A percentile compares a stretch with the other conserved stretches of the same genome.
phyloP scores from a whole-genome alignment of 768 basidiomycete species.

The Hebeloma cylindrosporum region DNA sequence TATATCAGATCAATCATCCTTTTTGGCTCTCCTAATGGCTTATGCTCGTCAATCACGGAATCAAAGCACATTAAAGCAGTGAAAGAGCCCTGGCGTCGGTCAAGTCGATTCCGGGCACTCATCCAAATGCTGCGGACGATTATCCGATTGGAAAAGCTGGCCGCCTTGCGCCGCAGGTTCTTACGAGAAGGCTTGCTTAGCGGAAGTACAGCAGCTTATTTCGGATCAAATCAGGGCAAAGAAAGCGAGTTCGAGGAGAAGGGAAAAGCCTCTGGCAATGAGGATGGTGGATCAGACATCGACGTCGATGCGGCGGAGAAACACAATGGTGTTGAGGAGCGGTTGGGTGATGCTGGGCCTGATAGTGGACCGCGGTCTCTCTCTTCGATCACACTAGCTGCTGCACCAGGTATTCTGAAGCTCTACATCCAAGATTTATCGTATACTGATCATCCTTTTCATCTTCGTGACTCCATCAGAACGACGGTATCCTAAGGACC shows the following conservation, averaged over 20 bases:
- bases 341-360: slow-evolving; percentile 8
- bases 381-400: slow-evolving; percentile 5
- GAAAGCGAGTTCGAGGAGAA: neutral
- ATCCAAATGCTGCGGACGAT: slow-evolving; percentile 30
- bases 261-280: too few relatives aligned
- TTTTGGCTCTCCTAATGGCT: slow-evolving; percentile 33
- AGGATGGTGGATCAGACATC: neutral
- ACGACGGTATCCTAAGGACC: slow-evolving; percentile 15
- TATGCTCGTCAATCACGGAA: too few relatives aligned
- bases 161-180: slow-evolving; percentile 4
- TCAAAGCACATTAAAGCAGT: slow-evolving; percentile 31
- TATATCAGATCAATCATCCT: slow-evolving; percentile 18
- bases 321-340: neutral
- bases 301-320: neutral
- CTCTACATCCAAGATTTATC: neutral
- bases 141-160: slow-evolving; percentile 24
- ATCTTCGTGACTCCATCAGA: slow-evolving; percentile 5
- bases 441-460: neutral
- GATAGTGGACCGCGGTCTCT: slow-evolving; percentile 11
- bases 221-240: neutral
- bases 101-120: slow-evolving; percentile 26
- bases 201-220: slow-evolving; percentile 18
- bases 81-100: slow-evolving; percentile 33
- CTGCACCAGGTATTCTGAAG: neutral
- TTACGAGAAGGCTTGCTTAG: slow-evolving; percentile 8